Conservation (phyloP, 1,284 basidiomycete genomes). For the Hypsizygus ulmarius region DNA sequence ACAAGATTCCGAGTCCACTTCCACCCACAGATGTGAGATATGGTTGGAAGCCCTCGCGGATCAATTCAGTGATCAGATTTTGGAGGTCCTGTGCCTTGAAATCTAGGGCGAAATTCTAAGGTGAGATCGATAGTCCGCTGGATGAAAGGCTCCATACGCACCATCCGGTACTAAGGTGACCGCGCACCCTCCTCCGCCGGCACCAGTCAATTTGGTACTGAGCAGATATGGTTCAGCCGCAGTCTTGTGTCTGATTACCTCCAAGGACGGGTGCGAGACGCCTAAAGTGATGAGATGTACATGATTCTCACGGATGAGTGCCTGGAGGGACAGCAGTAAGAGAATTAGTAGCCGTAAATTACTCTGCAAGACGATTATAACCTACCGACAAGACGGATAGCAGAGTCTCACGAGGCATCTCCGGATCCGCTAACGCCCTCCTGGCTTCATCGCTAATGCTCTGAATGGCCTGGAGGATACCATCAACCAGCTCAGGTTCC, state of each 20-base stretch:
- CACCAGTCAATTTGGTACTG: conserved; percentile 96
- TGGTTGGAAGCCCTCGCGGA: conserved; percentile 72
- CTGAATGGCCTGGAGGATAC: conserved; percentile 77
- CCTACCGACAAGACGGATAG: conserved; percentile 60
- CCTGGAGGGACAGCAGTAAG: conserved; percentile 36
- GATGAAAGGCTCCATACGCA: conserved; percentile 31
- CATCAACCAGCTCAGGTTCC: conserved; percentile 78
- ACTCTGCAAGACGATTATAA: conserved; percentile 16
- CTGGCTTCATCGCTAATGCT: conserved; percentile 79
- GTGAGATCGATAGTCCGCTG: conserved; percentile 10
- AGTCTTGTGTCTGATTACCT: conserved; percentile 77
- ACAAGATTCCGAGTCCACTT: conserved; percentile 84
- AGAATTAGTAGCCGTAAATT: conserved; percentile 15
- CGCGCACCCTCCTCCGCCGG: conserved; percentile 98
- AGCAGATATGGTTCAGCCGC: conserved; percentile 62
- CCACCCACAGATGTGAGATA: conserved; percentile 94
- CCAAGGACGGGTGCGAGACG: conserved; percentile 91
- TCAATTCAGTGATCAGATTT: conserved; percentile 58
- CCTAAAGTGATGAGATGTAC: conserved; percentile 81
- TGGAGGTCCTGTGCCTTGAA: conserved; percentile 60
- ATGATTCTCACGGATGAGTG: conserved; percentile 89
- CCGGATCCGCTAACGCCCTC: conserved; percentile 71
- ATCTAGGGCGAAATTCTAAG: conserved; percentile 39
- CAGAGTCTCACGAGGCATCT: conserved; percentile 61
- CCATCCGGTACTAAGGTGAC: conserved; percentile 94